phyloP scores from a whole-genome alignment of 257 asterid genomes.

The Cordia subcordata region DNA sequence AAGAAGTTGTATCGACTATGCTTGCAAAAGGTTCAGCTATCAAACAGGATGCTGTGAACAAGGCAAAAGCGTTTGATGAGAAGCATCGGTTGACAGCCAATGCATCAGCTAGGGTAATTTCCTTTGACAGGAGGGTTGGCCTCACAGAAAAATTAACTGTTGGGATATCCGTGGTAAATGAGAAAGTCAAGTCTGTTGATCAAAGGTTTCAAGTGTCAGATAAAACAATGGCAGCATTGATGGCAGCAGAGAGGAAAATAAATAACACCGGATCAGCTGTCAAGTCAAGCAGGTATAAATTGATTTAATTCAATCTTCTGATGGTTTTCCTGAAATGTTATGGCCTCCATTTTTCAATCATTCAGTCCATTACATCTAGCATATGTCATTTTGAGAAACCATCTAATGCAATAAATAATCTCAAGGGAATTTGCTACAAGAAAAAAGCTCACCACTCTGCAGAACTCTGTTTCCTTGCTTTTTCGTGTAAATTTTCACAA shows the following conservation, averaged over 20 bases:
- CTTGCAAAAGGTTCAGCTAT: conserved; percentile 91
- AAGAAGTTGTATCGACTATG: conserved; percentile 84
- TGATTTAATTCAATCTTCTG: too few species aligned
- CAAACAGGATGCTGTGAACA: conserved; percentile 84
- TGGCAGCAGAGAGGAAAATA: conserved; percentile 92
- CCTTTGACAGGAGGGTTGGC: conserved; percentile 83
- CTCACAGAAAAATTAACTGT: conserved; percentile 74
- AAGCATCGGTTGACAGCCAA: conserved; percentile 78
- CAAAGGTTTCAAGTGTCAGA: conserved; percentile 93
- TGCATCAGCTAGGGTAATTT: conserved; percentile 87
- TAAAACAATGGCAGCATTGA: conserved; percentile 88
- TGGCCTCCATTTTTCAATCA: too few species aligned
- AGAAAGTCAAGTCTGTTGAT: conserved; percentile 90
- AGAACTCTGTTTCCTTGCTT: too few species aligned
- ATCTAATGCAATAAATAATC: too few species aligned
- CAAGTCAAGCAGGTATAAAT: conserved; percentile 86
- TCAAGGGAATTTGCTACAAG: too few species aligned
- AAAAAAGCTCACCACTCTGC: too few species aligned
- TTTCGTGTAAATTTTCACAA: too few species aligned
- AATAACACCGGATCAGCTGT: conserved; percentile 96
- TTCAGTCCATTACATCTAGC: too few species aligned
- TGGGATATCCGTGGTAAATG: conserved; percentile 84
- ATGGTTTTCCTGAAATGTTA: too few species aligned
- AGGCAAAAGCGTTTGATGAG: conserved; percentile 96
- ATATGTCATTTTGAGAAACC: too few species aligned